Percentiles rank a stretch among this genome's conserved stretches.
Evolutionary conservation across 371 early-diverging fungal genomes (phyloP).

Genomic region (Syncephalastrum monosporum): DNA sequence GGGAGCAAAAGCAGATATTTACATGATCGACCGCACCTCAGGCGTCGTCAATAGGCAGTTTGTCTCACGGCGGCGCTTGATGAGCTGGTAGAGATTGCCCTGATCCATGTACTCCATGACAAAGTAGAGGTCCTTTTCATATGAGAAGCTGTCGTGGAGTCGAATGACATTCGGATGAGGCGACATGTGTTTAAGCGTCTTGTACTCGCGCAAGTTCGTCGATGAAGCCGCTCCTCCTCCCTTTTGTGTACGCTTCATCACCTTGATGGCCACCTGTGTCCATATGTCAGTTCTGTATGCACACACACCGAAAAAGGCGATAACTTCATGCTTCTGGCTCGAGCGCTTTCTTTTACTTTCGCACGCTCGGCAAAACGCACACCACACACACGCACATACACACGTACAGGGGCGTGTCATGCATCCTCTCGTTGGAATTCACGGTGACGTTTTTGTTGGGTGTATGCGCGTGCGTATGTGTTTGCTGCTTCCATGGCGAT

Average conservation of each 20-base stretch:
- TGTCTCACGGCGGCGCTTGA: constrained; percentile 68
- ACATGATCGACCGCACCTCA: constrained; percentile 38
- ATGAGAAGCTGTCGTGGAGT: constrained; percentile 80
- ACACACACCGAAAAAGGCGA: too few species aligned
- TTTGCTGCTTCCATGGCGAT: neutral
- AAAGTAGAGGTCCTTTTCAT: constrained; percentile 77
- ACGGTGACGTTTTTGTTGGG: neutral
- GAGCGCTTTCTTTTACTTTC: too few species aligned
- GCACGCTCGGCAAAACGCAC: neutral
- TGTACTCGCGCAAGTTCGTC: constrained; percentile 69
- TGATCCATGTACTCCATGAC: constrained; percentile 95
- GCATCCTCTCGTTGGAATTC: neutral
- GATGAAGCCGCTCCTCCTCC: constrained; percentile 67
- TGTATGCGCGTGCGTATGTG: neutral
- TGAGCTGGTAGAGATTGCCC: constrained; percentile 86
- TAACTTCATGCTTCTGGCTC: too few species aligned
- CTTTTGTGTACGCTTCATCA: constrained; percentile 91
- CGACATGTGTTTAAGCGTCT: constrained; percentile 67
- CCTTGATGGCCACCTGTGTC: constrained; percentile 88
- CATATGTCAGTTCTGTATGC: neutral
- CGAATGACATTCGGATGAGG: constrained; percentile 83
- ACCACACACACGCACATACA: too few species aligned
- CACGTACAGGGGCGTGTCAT: too few species aligned
- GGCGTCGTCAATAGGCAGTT: constrained; percentile 19
- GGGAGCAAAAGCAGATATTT: constrained; percentile 5